Base-by-base conservation (phyloP, 1,284 basidiomycete species). In the Mycena citricolor region DNA sequence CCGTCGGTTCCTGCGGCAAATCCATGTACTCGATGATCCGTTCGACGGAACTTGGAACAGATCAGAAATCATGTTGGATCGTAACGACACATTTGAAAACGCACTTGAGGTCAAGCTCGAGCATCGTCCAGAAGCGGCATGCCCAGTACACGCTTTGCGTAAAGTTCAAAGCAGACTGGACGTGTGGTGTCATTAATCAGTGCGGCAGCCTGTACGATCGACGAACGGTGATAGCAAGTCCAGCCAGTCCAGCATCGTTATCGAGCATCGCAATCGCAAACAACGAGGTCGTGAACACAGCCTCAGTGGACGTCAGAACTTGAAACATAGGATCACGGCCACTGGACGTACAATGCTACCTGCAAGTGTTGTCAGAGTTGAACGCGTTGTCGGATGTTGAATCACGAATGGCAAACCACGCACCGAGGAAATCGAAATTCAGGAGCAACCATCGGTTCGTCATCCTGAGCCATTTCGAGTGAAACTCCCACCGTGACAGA, bases 21-120 rank as follows among this genome's bases (percentile, higher is more conserved):
- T 81, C 70, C 13, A 90, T 71, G 57, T 90, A 91, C 59, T 91
- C 88, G 8, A 83, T 74, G 2, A 90, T 76, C 43, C 88, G 79
- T 59, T 91, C 89, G 4, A 90, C 79, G 4, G 74, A 73, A 59
- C 83, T 81, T 57, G 25, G 21, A 19, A 36, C 11, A 4, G 12
- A 20, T 43, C n/a, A 26, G 23, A 5, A 10, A 20, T 13, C 8
- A 20, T 25, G 22, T 4, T 10, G n/a, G 30, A 12, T 17, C 12
- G 13, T 13, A 23, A 16, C 39, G 2, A 24, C 13, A 17, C 13
- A 29, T n/a, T 23, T 13, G 17, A 8, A 32, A 8, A 6, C 71
- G n/a, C 53, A 73, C 69, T 76, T 76, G 29, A 76, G 61, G 56
- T 74, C 71, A 14, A 76, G 63, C 54, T 76, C 74, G 8, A 80